Conservation (phyloP, 1,284 basidiomycete genomes). For the Psilocybe mexicana region DNA sequence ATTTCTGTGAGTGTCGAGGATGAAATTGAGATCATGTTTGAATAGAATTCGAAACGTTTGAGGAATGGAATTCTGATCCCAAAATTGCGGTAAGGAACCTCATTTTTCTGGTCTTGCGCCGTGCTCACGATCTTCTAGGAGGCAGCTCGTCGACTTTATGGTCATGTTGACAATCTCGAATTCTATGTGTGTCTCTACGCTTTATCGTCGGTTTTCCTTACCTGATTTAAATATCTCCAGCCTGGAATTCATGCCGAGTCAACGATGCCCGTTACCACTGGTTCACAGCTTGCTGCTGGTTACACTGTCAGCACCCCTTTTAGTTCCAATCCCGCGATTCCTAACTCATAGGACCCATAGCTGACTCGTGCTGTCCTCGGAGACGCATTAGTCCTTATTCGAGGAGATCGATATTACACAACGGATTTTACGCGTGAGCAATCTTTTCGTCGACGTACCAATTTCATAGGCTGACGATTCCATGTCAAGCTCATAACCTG, state of each 20-base stretch:
- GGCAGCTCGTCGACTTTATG: slow-evolving; percentile 51
- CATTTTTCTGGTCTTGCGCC: neutral
- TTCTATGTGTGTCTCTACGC: slow-evolving; percentile 38
- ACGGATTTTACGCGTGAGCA: slow-evolving; percentile 47
- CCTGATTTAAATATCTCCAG: slow-evolving; percentile 19
- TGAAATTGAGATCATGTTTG: neutral
- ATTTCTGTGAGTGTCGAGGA: neutral
- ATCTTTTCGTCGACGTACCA: neutral
- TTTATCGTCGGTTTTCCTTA: neutral
- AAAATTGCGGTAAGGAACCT: slow-evolving; percentile 38
- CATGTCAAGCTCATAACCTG: slow-evolving; percentile 38
- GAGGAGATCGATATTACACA: slow-evolving; percentile 49
- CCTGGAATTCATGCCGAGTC: slow-evolving; percentile 54
- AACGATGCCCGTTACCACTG: slow-evolving; percentile 48
- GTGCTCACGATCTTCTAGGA: slow-evolving; percentile 18
- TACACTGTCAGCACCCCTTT: slow-evolving; percentile 9
- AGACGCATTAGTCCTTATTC: slow-evolving; percentile 56
- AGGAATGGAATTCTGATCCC: slow-evolving; percentile 59
- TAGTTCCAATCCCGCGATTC: neutral
- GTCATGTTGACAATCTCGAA: slow-evolving; percentile 53
- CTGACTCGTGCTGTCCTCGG: slow-evolving; percentile 42
- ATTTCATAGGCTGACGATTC: neutral
- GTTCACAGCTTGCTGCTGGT: slow-evolving; percentile 47
- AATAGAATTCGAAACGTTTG: slow-evolving; percentile 43
- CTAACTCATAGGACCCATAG: slow-evolving; percentile 31